Evolutionary conservation across 768 basidiomycete genomes (phyloP), one percentile per base, ranked within the genome.

Genomic region (Pleurotus salmoneostramineus): DNA sequence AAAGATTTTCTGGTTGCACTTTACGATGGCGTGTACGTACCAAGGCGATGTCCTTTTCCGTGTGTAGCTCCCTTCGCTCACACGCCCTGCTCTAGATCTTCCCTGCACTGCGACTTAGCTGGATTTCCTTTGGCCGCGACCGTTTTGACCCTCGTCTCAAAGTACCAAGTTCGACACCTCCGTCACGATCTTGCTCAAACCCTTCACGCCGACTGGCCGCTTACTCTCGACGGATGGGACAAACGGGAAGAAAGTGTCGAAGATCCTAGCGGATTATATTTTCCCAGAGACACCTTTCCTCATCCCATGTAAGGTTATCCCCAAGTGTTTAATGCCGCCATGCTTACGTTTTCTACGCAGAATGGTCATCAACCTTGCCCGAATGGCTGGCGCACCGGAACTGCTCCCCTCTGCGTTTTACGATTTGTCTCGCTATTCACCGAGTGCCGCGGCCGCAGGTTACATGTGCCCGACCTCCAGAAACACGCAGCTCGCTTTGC

Each of bases 351-450:
- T 37, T 56, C 43, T 40, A 40, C 27, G 34, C 52, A 90, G 88
- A 62, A 70, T 83, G 35, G 73, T 90, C 57, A 88, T 91, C 63
- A 85, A 84, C 49, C 71, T 91, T 3, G 88, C 87, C 17, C 77
- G 83, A 58, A 79, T 81, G 56, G 77, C 80, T 31, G 70, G 81
- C 43, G 77, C 83, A 0, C 73, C 72, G 0, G 79, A 83, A 62
- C 79, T 91, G 35, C 74, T 91, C 3, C 88, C 89, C 4, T 80
- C 89, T 32, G 89, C 89, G 4, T 89, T 89, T 71, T 92, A 92
- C 68, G 90, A 91, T 68, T 79, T 92, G 43, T 90, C 86, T 17
- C 86, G 90, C 42, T 82, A 73, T 63, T 71, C 80, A 33, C 83
- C 87, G 1, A 89, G 84, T 64, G 81, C 83, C 50, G 81, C 83